Base-by-base conservation (phyloP, 1,284 basidiomycete species). In the Hypsizygus ulmarius region DNA sequence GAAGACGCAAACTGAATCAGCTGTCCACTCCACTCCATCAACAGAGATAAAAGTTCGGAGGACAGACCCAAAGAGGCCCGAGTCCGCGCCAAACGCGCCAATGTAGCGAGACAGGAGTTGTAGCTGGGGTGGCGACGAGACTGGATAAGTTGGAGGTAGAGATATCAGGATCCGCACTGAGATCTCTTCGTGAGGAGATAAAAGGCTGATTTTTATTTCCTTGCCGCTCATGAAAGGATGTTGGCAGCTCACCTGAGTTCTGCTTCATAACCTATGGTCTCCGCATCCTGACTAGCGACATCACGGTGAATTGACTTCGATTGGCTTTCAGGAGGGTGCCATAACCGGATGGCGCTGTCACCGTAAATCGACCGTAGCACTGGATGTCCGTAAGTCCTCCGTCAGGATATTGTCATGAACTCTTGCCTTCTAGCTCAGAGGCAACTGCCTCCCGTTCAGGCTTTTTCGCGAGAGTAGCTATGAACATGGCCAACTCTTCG, bases 61-160 rank as follows among this genome's bases (percentile, higher is more conserved):
- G 28, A 93, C 76, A 7, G 79, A 78, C 14, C 90, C 90, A 62
- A 93, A 91, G 12, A 93, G 73, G 16, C 66, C 63, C 2, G 84
- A 66, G 56, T 90, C 87, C 2, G 86, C 82, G 19, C 83, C 79
- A 57, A 84, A 94, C 5, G 83, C 72, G 1, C 93, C 93, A 27
- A 96, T 79, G 65, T 95, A 96, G 36, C 83, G 79, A 3, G 91
- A 93, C 18, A 95, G 74, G 0, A 96, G 77, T 62, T 94, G 90
- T 0, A 95, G 73, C 59, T 93, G 89, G 1, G 92, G 92, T 7
- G 90, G 79, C 9, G 81, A 75, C 1, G 74, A 65, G 6, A 75
- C 64, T 0, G 93, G 93, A 64, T 96, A 95, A 3, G 77, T 74
- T 6, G 73, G 68, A 3, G 89, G 81, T 3, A 93, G 67, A 18